Evolutionary conservation across 179 eudicot genomes (phyloP), one percentile per base, ranked within the genome.

Genomic region (Corrigiola litoralis): DNA sequence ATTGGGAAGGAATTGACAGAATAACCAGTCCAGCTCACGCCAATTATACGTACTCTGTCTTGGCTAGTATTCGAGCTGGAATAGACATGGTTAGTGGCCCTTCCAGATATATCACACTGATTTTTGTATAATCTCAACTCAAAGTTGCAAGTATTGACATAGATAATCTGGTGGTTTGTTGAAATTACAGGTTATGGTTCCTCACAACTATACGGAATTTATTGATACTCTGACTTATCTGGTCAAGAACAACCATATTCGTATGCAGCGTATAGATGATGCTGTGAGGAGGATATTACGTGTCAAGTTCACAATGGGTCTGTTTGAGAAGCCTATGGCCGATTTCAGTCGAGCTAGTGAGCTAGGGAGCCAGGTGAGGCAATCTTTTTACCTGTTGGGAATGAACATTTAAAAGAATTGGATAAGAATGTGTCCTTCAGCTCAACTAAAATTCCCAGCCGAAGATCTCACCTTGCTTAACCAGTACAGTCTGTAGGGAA

Each of bases 281-380:
- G 97, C 97, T 27, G 95, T 90, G 38, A 65, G 48, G 48, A 84
- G 97, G 73, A 90, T 90, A 69, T 53, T 90, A 18, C 42, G 92
- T 20, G 97, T 90, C 16, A 90, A 90, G 52, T 88, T 90, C 33
- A 71, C 68, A 55, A 83, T 87, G 90, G 90, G 90, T 54, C 74
- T 87, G 41, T 87, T 87, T 54, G 95, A 87, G 75, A 66, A 75
- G 59, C 90, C 95, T 23, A 27, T 83, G 24, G 87, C 95, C 37
- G 90, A 85, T 71, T 64, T 73, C 12, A 79, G 85, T 70, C 62
- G 83, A 18, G 72, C 66, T 44, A 24, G 80, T 34, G 71, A 87
- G 71, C 77, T 87, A 0, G 95, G 95, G 53, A 75, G 79, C 47
- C 72, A 84, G 86, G 92, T 86, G n/a, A 56, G 74, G 52, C 48